A percentile compares a stretch with the other conserved stretches of the same genome.
phyloP scores from a whole-genome alignment of 495 filamentous ascomycete species.

The Penicillium tannophilum region DNA sequence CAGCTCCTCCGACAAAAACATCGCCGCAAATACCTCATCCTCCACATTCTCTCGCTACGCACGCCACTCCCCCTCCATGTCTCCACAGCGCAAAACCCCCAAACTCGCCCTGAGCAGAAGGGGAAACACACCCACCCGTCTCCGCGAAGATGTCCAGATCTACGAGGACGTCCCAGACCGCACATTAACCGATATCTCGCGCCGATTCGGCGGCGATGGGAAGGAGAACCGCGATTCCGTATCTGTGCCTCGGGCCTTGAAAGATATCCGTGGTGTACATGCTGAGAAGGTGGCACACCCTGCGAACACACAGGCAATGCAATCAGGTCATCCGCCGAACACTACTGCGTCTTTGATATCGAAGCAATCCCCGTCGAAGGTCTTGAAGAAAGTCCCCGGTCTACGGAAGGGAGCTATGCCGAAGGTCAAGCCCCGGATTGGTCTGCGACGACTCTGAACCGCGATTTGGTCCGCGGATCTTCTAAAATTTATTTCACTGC shows the following conservation, averaged over 20 bases:
- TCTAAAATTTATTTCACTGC: neutral
- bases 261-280: slow-evolving; percentile 15
- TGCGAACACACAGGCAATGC: neutral
- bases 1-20: slow-evolving; percentile 44
- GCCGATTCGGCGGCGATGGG: slow-evolving; percentile 30
- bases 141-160: slow-evolving; percentile 39
- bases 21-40: slow-evolving; percentile 35
- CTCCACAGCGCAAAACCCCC: slow-evolving; percentile 33
- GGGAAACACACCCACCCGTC: slow-evolving; percentile 28
- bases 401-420: slow-evolving; percentile 28
- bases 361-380: slow-evolving; percentile 12
- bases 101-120: slow-evolving; percentile 34
- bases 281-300: slow-evolving; percentile 5
- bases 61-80: slow-evolving; percentile 5
- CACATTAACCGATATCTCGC: slow-evolving; percentile 16
- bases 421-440: slow-evolving; percentile 43
- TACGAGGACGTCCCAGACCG: slow-evolving; percentile 42
- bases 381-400: slow-evolving; percentile 26
- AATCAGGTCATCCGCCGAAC: slow-evolving; percentile 1
- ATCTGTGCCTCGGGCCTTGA: neutral
- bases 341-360: slow-evolving; percentile 12
- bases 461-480: neutral
- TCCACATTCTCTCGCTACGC: neutral
- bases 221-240: slow-evolving; percentile 37
- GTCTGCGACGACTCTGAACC: slow-evolving; percentile 36